Evolutionary conservation across 2,329 filamentous ascomycete species (phyloP), one percentile per base, ranked within the genome.

Genomic region (Elsinoe arachidis): DNA sequence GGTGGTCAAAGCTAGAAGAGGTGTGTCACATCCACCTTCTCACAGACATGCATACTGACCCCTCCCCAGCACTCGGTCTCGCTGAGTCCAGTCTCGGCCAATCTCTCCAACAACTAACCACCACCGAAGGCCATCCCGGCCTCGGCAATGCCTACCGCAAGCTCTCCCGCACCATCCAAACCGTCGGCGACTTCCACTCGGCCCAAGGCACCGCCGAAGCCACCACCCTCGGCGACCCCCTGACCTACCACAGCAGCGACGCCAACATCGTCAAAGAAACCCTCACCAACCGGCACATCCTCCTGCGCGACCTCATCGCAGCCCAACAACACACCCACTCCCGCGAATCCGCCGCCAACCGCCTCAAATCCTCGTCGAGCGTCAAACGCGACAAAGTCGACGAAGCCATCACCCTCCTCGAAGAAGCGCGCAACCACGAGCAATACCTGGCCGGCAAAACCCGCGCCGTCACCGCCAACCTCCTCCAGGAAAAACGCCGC

Each of bases 211-310:
- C 93, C 2, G 91, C 90, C 14, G 92, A 99, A 76, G 93, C 93
- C 7, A 95, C 92, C 7, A 96, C 92, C 1, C 80, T 99, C 53
- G 90, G 90, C 46, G 93, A 99, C 65, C 89, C 93, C 10, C 84
- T 99, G 61, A 88, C 91, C 66, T 96, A 97, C 69, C 90, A 97
- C 73, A 96, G 90, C 44, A 86, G 89, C 58, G 93, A 99, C 71
- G 89, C 93, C 44, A 95, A 96, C 69, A 95, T 97, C 65, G 93
- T 97, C 63, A 99, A 99, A 73, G 93, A 99, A 70, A 96, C 91
- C 10, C 80, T 99, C 61, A 99, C 93, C 3, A 99, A 99, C 74
- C 88, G 93, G 11, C 93, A 99, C 73, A 96, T 99, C 61, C 81
- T 99, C 17, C 86, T 96, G 43, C 90, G 93, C 59, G 93, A 99